These are phyloP conservation scores for Drechmeria coniospora DNA, from an alignment of 2,329 filamentous ascomycete genomes.

Conservation along the genomic window DNA sequence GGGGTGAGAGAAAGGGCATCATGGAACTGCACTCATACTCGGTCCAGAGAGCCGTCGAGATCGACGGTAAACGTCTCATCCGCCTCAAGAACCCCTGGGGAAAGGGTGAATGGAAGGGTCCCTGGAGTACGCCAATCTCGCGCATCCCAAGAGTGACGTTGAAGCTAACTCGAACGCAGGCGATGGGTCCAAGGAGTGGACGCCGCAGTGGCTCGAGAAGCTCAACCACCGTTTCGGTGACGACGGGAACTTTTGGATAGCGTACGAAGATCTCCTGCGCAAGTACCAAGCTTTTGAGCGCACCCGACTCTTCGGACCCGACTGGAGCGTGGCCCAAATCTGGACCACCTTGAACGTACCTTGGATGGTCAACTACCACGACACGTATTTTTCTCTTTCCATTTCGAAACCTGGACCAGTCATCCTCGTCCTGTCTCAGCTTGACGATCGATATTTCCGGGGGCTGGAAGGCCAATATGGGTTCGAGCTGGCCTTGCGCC, in stretches of 20 bases:
- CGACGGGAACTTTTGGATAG: slow-evolving; percentile 52
- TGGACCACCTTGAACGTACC: slow-evolving; percentile 39
- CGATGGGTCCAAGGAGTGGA: slow-evolving; percentile 77
- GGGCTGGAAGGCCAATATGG: slow-evolving; percentile 41
- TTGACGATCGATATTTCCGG: slow-evolving; percentile 41
- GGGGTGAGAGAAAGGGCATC: slow-evolving; percentile 37
- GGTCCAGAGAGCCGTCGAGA: slow-evolving; percentile 41
- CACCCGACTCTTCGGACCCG: slow-evolving; percentile 39
- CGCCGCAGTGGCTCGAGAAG: slow-evolving; percentile 58
- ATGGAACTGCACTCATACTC: slow-evolving; percentile 45
- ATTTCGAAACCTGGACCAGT: slow-evolving; percentile 32
- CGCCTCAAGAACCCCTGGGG: slow-evolving; percentile 68
- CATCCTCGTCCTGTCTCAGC: slow-evolving; percentile 40
- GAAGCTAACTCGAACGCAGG: slow-evolving; percentile 13
- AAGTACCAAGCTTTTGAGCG: slow-evolving; percentile 44
- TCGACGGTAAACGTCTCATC: slow-evolving; percentile 44
- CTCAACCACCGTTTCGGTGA: slow-evolving; percentile 62
- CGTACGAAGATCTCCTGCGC: slow-evolving; percentile 41
- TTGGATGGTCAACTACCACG: slow-evolving; percentile 40
- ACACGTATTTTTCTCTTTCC: slow-evolving; percentile 35
- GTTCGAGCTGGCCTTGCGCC: slow-evolving; percentile 37
- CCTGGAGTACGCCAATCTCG: slow-evolving; percentile 42
- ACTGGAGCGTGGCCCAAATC: slow-evolving; percentile 32
- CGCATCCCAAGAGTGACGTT: neutral
- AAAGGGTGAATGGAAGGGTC: slow-evolving; percentile 62